A percentile compares a stretch with the other conserved stretches of the same genome.
These are phyloP conservation scores for Pseudoperonospora humuli DNA, from an alignment of 352 stramenopile genomes.

Conservation along the genomic window DNA sequence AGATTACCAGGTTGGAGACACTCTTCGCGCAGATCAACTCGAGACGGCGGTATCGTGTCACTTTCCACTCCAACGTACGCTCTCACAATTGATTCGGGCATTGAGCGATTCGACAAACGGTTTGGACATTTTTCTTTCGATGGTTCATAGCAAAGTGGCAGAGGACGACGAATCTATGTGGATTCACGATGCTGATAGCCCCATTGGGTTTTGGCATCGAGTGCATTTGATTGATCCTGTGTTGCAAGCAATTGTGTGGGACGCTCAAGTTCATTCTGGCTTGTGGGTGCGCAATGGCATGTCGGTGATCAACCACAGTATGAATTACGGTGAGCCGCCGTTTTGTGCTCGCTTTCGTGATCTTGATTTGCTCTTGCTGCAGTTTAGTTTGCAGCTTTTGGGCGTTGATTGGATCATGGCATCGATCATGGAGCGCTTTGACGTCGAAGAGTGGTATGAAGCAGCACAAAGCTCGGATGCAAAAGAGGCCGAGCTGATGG, in stretches of 20 bases:
- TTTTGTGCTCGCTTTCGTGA: constrained; percentile 81
- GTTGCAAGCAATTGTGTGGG: constrained; percentile 80
- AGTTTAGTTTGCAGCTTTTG: constrained; percentile 70
- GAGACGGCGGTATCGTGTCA: constrained; percentile 68
- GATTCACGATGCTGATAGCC: constrained; percentile 46
- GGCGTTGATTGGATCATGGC: constrained; percentile 72
- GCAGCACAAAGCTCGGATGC: constrained; percentile 32
- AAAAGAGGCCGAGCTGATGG: constrained; percentile 63
- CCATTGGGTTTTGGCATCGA: constrained; percentile 77
- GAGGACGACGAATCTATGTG: constrained; percentile 33
- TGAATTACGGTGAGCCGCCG: constrained; percentile 86
- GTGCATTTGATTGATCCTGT: constrained; percentile 72
- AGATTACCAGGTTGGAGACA: constrained; percentile 51
- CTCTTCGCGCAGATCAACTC: constrained; percentile 44
- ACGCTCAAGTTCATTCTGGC: constrained; percentile 75
- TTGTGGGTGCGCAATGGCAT: constrained; percentile 83
- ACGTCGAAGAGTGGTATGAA: constrained; percentile 52
- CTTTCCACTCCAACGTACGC: constrained; percentile 67
- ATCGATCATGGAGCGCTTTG: constrained; percentile 67
- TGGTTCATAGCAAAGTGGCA: constrained; percentile 31
- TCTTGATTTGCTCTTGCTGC: constrained; percentile 69
- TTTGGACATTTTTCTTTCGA: constrained; percentile 50
- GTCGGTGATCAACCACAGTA: constrained; percentile 82
- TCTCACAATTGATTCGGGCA: constrained; percentile 65
- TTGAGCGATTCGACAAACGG: constrained; percentile 50